A percentile compares a stretch with the other conserved stretches of the same genome.
Evolutionary conservation across 805 yeast species (phyloP).

Genomic region (Yarrowia sp.): DNA sequence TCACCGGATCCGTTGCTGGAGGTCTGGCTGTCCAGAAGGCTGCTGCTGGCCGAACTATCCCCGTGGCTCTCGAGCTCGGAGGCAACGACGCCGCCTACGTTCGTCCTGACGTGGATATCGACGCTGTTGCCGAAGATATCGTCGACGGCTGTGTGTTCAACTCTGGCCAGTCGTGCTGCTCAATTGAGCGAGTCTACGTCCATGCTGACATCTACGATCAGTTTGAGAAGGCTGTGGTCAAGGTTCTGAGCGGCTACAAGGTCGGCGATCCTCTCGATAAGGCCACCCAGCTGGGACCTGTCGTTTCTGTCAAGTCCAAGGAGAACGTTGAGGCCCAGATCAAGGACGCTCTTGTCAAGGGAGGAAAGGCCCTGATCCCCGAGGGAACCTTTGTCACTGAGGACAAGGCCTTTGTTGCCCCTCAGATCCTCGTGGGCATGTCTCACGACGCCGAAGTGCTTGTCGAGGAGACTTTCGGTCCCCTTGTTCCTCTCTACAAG

Average conservation of each 20-base stretch:
- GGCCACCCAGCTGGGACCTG: slow-evolving; percentile 70
- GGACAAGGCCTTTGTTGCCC: slow-evolving; percentile 75
- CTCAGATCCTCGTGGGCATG: slow-evolving; percentile 82
- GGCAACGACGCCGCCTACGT: slow-evolving; percentile 91
- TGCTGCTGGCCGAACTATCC: slow-evolving; percentile 75
- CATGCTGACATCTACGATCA: slow-evolving; percentile 75
- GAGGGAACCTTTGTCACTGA: slow-evolving; percentile 62
- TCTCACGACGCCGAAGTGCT: slow-evolving; percentile 65
- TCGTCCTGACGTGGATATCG: slow-evolving; percentile 72
- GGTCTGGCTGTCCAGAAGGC: slow-evolving; percentile 74
- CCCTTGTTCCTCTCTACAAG: slow-evolving; percentile 78
- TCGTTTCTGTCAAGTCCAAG: slow-evolving; percentile 60
- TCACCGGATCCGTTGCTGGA: slow-evolving; percentile 88
- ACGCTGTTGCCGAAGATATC: slow-evolving; percentile 68
- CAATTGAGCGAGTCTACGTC: slow-evolving; percentile 86
- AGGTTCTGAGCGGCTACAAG: slow-evolving; percentile 59
- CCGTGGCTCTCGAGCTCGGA: slow-evolving; percentile 85
- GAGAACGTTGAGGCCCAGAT: slow-evolving; percentile 57
- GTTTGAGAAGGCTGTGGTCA: slow-evolving; percentile 64
- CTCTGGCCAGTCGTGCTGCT: slow-evolving; percentile 93
- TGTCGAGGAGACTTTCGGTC: slow-evolving; percentile 88
- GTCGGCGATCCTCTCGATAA: slow-evolving; percentile 84
- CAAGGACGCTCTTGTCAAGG: slow-evolving; percentile 58
- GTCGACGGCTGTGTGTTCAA: slow-evolving; percentile 82
- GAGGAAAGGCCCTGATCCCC: slow-evolving; percentile 58